These are phyloP conservation scores for Closterium sp. DNA, from an alignment of 139 green algal species.

Conservation along the genomic window DNA sequence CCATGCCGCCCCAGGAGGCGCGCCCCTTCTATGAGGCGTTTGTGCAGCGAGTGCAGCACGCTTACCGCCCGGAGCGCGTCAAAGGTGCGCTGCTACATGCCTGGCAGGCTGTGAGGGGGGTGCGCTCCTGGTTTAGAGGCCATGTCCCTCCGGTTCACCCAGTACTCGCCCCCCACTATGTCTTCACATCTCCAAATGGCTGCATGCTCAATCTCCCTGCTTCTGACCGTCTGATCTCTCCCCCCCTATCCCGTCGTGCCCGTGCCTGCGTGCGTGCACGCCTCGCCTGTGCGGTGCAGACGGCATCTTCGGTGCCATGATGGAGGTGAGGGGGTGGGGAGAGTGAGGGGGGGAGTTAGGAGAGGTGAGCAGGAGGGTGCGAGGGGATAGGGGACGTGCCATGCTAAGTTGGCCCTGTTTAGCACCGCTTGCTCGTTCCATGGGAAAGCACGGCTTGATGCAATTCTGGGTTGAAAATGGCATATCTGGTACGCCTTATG, in stretches of 20 bases:
- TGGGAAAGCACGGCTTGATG: too few relatives aligned
- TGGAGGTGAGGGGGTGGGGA: neutral
- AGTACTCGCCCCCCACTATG: neutral
- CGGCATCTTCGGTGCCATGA: neutral
- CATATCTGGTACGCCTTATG: too few relatives aligned
- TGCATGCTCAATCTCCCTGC: neutral
- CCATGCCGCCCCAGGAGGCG: conserved; percentile 67
- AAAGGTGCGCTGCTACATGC: conserved; percentile 51
- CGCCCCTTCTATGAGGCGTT: conserved; percentile 61
- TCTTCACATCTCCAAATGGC: neutral
- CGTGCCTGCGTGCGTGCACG: too few relatives aligned
- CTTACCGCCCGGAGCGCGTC: conserved; percentile 58
- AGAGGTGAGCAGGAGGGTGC: too few relatives aligned
- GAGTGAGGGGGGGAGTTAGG: neutral
- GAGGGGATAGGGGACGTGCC: too few relatives aligned
- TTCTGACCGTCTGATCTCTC: too few relatives aligned
- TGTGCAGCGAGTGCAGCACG: conserved; percentile 54
- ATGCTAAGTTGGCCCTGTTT: too few relatives aligned
- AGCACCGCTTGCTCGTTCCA: too few relatives aligned
- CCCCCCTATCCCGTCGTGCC: too few relatives aligned
- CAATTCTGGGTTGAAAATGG: too few relatives aligned
- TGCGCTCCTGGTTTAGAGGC: neutral
- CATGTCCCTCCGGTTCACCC: too few relatives aligned
- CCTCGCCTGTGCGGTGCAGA: neutral
- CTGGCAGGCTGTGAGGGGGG: neutral